These are phyloP conservation scores for Fusarium goolgardi DNA, from an alignment of 2,329 filamentous ascomycete genomes.

Conservation along the genomic window DNA sequence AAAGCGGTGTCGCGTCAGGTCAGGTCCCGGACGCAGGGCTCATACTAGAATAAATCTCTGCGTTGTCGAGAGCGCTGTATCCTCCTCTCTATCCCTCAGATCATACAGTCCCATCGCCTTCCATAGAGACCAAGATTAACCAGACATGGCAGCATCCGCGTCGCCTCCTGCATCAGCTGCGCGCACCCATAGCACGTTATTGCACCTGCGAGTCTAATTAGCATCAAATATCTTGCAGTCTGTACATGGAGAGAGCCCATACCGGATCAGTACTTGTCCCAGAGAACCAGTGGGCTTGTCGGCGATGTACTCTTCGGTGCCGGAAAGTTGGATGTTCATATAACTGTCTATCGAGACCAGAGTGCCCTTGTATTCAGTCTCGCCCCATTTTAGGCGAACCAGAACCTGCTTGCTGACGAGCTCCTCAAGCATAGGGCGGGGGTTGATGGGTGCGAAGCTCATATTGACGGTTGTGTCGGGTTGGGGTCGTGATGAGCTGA, in stretches of 20 bases:
- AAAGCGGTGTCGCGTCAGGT: slow-evolving; percentile 28
- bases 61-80: slow-evolving; percentile 12
- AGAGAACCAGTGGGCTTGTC: slow-evolving; percentile 85
- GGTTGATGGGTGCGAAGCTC: slow-evolving; percentile 91
- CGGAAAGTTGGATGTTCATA: slow-evolving; percentile 96
- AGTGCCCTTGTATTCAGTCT: slow-evolving; percentile 95
- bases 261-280: slow-evolving; percentile 94
- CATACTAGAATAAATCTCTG: slow-evolving; percentile 27
- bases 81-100: slow-evolving; percentile 21
- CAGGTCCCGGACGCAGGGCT: slow-evolving; percentile 7
- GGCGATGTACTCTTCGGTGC: slow-evolving; percentile 92
- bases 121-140: slow-evolving; percentile 52
- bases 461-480: slow-evolving; percentile 44
- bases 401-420: slow-evolving; percentile 92
- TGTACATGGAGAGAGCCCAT: slow-evolving; percentile 42
- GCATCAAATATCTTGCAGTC: neutral
- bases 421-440: slow-evolving; percentile 93
- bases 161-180: slow-evolving; percentile 64
- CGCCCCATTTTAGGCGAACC: slow-evolving; percentile 96
- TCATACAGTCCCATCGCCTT: slow-evolving; percentile 15
- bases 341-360: slow-evolving; percentile 96
- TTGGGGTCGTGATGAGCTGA: slow-evolving; percentile 12
- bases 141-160: slow-evolving; percentile 70
- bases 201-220: slow-evolving; percentile 70
- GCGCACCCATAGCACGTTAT: slow-evolving; percentile 96